Percentiles rank a stretch among this genome's conserved stretches.
Evolutionary conservation across 257 asterid genomes (phyloP).

Genomic region (Voacanga thouarsii): DNA sequence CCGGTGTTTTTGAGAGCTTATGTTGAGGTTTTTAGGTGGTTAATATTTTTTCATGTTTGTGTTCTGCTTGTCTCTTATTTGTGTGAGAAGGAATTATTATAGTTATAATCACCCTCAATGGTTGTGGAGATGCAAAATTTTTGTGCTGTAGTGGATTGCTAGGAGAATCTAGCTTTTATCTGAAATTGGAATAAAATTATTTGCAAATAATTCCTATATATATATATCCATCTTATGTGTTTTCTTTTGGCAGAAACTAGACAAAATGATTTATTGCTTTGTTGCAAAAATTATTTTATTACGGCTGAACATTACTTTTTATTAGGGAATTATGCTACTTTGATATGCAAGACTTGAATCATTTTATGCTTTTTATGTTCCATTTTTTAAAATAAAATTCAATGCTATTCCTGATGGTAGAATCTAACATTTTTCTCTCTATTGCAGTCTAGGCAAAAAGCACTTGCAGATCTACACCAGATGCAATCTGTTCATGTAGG

Average conservation of each 20-base stretch:
- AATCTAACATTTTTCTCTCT: conserved; percentile 15
- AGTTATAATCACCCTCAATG: no score
- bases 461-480: conserved; percentile 79
- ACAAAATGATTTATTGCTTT: neutral
- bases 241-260: neutral
- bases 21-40: no score
- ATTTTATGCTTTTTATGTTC: neutral
- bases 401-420: neutral
- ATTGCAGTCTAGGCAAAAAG: conserved; percentile 94
- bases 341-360: neutral
- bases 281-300: neutral
- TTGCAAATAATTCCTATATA: neutral
- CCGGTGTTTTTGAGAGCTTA: no score
- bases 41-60: no score
- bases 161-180: no score
- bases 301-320: neutral
- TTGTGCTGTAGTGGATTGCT: no score
- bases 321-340: neutral
- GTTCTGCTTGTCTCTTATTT: no score
- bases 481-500: conserved; percentile 93
- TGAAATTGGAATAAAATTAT: neutral
- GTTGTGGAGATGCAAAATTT: no score
- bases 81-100: no score
- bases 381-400: neutral
- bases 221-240: neutral